Percentiles rank a stretch among this genome's conserved stretches.
These are phyloP conservation scores for Daldinia eschscholtzii DNA, from an alignment of 2,329 filamentous ascomycete species.

Conservation along the genomic window DNA sequence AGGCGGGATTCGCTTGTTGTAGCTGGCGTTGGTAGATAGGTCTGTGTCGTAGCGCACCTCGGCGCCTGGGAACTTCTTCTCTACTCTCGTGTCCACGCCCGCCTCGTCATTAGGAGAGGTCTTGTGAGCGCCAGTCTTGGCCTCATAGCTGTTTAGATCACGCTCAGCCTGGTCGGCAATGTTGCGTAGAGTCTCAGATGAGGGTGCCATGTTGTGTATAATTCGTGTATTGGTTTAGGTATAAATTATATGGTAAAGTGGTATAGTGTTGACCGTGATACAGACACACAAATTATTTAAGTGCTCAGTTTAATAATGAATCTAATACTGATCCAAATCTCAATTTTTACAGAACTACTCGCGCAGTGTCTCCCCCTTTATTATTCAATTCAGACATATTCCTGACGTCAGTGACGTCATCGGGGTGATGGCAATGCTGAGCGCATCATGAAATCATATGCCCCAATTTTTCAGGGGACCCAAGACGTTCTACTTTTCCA, in stretches of 20 bases:
- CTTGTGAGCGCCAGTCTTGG: conserved; percentile 61
- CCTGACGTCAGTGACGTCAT: conserved; percentile 43
- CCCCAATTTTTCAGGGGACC: conserved; percentile 37
- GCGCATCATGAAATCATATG: conserved; percentile 49
- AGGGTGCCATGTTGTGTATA: conserved; percentile 51
- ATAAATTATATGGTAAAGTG: not conserved
- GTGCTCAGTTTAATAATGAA: not conserved
- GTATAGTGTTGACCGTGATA: not conserved
- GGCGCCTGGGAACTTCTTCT: conserved; percentile 60
- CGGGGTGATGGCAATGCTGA: conserved; percentile 34
- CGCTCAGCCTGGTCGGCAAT: conserved; percentile 61
- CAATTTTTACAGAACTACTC: not conserved
- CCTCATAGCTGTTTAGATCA: conserved; percentile 62
- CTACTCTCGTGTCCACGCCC: conserved; percentile 58
- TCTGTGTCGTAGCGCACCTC: conserved; percentile 58
- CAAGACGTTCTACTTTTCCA: not conserved
- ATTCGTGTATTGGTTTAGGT: not conserved
- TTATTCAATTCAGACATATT: conserved; percentile 27
- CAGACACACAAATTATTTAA: not conserved
- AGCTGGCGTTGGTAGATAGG: conserved; percentile 60
- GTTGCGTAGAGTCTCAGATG: conserved; percentile 55
- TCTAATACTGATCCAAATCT: not conserved
- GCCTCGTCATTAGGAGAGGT: conserved; percentile 57
- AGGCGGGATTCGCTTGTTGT: conserved; percentile 61
- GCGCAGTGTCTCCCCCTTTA: conserved; percentile 13